phyloP scores from a whole-genome alignment of 228 moss, liverwort and hornwort genomes.

The Sphagnum magellanicum region DNA sequence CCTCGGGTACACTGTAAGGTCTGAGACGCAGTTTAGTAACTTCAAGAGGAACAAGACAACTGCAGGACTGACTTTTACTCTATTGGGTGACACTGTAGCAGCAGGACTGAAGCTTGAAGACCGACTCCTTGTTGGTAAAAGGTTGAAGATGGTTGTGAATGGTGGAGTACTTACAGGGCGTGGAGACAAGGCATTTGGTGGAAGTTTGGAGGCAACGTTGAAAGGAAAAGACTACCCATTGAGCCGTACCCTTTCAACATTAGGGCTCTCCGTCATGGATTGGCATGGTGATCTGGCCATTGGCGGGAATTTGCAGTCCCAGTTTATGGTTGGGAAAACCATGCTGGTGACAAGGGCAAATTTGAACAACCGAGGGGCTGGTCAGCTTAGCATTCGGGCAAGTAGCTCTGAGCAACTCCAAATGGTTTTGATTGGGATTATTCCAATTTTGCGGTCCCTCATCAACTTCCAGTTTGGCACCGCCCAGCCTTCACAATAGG shows the following conservation, averaged over 20 bases:
- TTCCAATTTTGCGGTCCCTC: conserved; percentile 76
- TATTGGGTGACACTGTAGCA: conserved; percentile 73
- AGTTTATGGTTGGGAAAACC: conserved; percentile 84
- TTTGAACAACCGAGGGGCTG: conserved; percentile 88
- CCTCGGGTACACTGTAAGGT: conserved; percentile 75
- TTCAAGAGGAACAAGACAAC: conserved; percentile 84
- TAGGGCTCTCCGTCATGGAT: conserved; percentile 92
- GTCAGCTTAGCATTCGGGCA: conserved; percentile 82
- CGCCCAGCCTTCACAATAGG: no score
- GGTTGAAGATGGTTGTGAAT: conserved; percentile 83
- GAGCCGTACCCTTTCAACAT: conserved; percentile 77
- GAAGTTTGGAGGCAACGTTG: conserved; percentile 85
- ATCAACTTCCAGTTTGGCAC: conserved; percentile 14
- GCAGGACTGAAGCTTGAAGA: conserved; percentile 95
- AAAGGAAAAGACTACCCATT: conserved; percentile 82
- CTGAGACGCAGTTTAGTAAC: conserved; percentile 87
- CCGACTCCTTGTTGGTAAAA: conserved; percentile 72
- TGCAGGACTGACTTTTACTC: conserved; percentile 68
- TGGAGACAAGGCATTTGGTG: conserved; percentile 92
- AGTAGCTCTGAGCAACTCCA: conserved; percentile 96
- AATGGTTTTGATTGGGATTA: conserved; percentile 84
- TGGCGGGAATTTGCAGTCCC: conserved; percentile 91
- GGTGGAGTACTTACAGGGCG: conserved; percentile 83
- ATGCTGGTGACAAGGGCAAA: conserved; percentile 90
- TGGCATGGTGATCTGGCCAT: conserved; percentile 97